Percentiles rank a stretch among this genome's conserved stretches.
phyloP scores from a whole-genome alignment of 2,329 filamentous ascomycete species.

The Cytospora mali region DNA sequence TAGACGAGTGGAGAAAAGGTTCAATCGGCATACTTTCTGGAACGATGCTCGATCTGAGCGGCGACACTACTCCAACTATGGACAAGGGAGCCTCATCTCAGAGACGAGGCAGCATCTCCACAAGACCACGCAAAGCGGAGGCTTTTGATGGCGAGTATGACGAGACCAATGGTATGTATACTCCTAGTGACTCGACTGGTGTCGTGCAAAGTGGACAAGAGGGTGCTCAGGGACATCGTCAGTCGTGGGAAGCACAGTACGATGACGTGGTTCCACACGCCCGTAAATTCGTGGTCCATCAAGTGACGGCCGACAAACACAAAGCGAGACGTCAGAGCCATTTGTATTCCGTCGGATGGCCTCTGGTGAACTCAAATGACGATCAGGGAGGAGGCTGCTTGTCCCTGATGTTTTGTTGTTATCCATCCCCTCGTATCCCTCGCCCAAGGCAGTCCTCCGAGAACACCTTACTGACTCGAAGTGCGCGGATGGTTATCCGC shows the following conservation, averaged over 20 bases:
- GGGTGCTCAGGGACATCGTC: conserved; percentile 4
- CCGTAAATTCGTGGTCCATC: conserved; percentile 15
- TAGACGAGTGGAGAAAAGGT: conserved; percentile 75
- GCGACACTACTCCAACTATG: conserved; percentile 37
- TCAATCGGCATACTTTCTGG: conserved; percentile 63
- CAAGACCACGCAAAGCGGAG: conserved; percentile 58
- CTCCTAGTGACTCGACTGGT: not conserved
- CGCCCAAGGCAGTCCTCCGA: conserved; percentile 7
- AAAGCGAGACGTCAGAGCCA: conserved; percentile 25
- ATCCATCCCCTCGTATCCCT: conserved; percentile 1
- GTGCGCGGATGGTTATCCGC: conserved; percentile 54
- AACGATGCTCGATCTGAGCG: conserved; percentile 61
- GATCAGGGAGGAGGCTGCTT: not conserved
- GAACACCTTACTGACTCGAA: conserved; percentile 60
- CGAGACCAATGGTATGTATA: conserved; percentile 56
- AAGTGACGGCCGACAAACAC: conserved; percentile 23
- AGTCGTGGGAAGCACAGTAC: conserved; percentile 16
- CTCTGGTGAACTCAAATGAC: not conserved
- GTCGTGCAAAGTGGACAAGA: not conserved
- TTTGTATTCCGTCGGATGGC: conserved; percentile 22
- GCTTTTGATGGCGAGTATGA: conserved; percentile 70
- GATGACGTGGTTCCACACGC: conserved; percentile 15
- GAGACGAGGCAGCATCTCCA: conserved; percentile 50
- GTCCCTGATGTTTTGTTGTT: conserved; percentile 8
- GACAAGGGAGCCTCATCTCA: conserved; percentile 45